phyloP scores from a whole-genome alignment of 169 alveolate species.

The Plasmodium gallinaceum region DNA sequence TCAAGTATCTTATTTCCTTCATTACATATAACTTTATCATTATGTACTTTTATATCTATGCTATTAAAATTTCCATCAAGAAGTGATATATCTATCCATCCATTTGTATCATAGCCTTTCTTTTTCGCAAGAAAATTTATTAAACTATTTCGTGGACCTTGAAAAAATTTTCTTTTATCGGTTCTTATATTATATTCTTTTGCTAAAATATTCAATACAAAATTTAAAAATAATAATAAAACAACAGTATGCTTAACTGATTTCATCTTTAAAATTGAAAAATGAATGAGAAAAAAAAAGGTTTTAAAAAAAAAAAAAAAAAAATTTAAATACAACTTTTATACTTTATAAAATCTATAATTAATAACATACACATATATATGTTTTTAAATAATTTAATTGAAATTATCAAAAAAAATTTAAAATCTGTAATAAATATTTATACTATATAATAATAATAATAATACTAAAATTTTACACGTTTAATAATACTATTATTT shows the following conservation, averaged over 20 bases:
- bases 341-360: too few relatives aligned
- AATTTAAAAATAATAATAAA: background rate
- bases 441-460: too few relatives aligned
- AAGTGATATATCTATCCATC: slow-evolving; percentile 33
- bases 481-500: too few relatives aligned
- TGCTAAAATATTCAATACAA: background rate
- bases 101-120: slow-evolving; percentile 45
- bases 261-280: background rate
- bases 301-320: background rate
- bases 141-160: slow-evolving; percentile 9
- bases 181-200: background rate
- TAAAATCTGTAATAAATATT: too few relatives aligned
- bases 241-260: background rate
- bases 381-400: too few relatives aligned
- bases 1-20: slow-evolving; percentile 20
- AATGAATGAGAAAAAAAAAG: background rate
- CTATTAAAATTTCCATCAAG: background rate
- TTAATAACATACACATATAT: too few relatives aligned
- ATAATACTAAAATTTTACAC: too few relatives aligned
- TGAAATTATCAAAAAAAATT: too few relatives aligned
- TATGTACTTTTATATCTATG: slow-evolving; percentile 12
- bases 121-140: slow-evolving; percentile 39
- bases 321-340: background rate
- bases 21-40: slow-evolving; percentile 18
- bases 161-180: slow-evolving; percentile 1